Base-by-base conservation (phyloP, 352 stramenopile genomes). In the Phytophthora rubi region DNA sequence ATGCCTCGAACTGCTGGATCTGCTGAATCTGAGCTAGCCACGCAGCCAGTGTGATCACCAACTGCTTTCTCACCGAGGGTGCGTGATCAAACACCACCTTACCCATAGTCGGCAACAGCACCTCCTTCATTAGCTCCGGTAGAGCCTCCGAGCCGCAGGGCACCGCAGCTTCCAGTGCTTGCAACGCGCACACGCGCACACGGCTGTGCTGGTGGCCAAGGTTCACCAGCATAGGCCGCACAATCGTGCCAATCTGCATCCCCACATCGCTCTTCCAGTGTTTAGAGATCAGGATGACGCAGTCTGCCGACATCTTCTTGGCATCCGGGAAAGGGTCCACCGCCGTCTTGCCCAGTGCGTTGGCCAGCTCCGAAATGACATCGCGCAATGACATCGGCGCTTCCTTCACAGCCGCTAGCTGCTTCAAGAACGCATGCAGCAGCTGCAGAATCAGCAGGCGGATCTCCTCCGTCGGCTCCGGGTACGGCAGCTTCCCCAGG, bases 401-500 rank as follows among this genome's bases (percentile, higher is more conserved):
- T 2, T 59, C 65, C 13, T 70, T 53, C 12, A 65, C 57, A 7
- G 49, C 39, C 53, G 63, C 65, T 8, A 90, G 67, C n/a, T 92
- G 79, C 70, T 79, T 83, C 44, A 96, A 30, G 16, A 90, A 90
- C 2, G 51, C 57, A 16, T 82, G 59, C 5, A 90, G 12, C 2
- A 94, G 15, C 53, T 94, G 85, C 30, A 95, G 59, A 48, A 96
- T 56, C 26, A 88, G 66, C 57, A 96, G 47, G 2, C 89, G 87
- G 55, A 95, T 90, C 73, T 96, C 89, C 58, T 96, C 89, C 8
- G 89, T 91, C 2, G 86, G 80, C 68, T 96, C 89, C 2, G 83
- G 73, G 35, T 85, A 96, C 53, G 89, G 89, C 44, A 93, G 55
- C 65, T 91, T 91, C 65, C 89, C 89, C 44, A 95, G 61, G n/a